Conservation (phyloP, 2,329 filamentous ascomycete genomes). For the Alternaria brassicae region DNA sequence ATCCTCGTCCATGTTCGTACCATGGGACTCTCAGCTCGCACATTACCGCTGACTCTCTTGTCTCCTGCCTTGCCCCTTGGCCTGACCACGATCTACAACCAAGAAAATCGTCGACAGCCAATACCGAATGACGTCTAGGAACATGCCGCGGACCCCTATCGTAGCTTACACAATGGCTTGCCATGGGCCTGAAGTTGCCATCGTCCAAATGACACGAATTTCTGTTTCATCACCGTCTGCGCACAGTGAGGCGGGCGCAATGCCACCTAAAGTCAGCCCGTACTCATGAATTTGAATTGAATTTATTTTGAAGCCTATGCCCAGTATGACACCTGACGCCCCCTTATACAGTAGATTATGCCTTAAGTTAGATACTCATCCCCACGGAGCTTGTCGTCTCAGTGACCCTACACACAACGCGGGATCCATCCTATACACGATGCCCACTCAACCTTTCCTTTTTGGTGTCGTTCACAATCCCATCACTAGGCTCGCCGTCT, state of each 20-base stretch:
- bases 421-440: neutral
- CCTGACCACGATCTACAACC: neutral
- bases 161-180: too few species aligned
- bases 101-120: neutral
- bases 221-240: neutral
- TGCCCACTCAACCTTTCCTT: neutral
- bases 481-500: conserved; percentile 42
- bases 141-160: neutral
- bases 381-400: neutral
- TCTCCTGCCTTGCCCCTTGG: conserved; percentile 1
- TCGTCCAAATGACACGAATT: neutral
- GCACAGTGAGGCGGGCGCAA: neutral
- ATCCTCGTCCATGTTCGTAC: neutral
- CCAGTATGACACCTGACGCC: neutral
- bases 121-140: neutral
- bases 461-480: neutral
- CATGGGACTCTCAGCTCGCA: neutral
- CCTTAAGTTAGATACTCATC: neutral
- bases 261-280: neutral
- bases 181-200: too few species aligned
- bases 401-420: too few species aligned
- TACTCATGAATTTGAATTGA: neutral
- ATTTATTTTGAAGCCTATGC: neutral
- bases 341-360: neutral
- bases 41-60: neutral